Conservation (phyloP, 805 yeast genomes). For the Schizosaccharomyces lindneri region DNA sequence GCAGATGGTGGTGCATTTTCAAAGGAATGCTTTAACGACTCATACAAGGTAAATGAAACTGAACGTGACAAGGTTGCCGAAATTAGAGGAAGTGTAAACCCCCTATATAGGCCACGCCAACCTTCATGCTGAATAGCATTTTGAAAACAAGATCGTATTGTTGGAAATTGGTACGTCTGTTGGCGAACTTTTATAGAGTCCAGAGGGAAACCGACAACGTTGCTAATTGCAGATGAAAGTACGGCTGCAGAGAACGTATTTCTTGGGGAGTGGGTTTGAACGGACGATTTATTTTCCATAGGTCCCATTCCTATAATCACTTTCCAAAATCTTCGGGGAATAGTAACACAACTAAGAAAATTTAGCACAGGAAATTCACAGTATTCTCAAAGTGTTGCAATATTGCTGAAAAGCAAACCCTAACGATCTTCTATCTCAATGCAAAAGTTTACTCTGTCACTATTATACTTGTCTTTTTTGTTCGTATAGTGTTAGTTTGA, state of each 20-base stretch:
- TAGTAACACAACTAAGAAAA: too few relatives aligned
- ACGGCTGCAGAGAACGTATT: slow-evolving; percentile 22
- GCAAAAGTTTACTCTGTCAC: too few relatives aligned
- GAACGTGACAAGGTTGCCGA: slow-evolving; percentile 27
- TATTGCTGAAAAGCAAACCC: too few relatives aligned
- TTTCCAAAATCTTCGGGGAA: too few relatives aligned
- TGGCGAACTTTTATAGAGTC: slow-evolving; percentile 72
- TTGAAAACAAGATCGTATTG: slow-evolving; percentile 30
- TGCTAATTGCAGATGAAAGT: slow-evolving; percentile 34
- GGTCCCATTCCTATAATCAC: too few relatives aligned
- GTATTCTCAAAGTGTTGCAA: too few relatives aligned
- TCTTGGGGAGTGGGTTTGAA: neutral
- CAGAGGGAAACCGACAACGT: slow-evolving; percentile 56
- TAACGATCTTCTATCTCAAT: too few relatives aligned
- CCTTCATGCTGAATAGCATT: slow-evolving; percentile 40
- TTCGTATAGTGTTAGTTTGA: too few relatives aligned
- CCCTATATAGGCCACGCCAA: slow-evolving; percentile 43
- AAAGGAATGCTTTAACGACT: slow-evolving; percentile 1
- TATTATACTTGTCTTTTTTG: too few relatives aligned
- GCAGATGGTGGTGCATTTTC: neutral
- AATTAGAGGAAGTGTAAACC: slow-evolving; percentile 15
- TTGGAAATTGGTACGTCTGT: slow-evolving; percentile 47
- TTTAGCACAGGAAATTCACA: too few relatives aligned
- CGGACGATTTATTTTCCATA: too few relatives aligned
- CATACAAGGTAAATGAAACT: slow-evolving; percentile 37